Evolutionary conservation across 306 rosid species (phyloP).

Genomic region (Sechiopsis laciniata): DNA sequence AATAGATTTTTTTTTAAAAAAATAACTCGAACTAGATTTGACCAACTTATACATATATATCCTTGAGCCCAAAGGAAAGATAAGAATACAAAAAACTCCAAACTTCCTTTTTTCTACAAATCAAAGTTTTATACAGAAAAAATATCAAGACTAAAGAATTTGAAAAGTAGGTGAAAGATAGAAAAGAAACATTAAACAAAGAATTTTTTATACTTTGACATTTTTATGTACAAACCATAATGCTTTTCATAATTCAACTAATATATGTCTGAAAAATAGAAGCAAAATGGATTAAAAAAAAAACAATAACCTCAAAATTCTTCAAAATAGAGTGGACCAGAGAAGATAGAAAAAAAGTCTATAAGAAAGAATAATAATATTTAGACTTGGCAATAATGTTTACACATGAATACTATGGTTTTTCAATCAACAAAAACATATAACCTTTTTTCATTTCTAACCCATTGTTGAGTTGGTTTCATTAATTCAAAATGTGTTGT

Average conservation of each 20-base stretch:
- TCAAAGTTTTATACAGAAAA: neutral
- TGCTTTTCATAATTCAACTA: neutral
- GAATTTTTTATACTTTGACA: neutral
- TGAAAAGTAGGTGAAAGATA: neutral
- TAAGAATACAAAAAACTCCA: neutral
- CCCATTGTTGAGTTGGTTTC: too few species aligned
- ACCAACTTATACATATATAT: neutral
- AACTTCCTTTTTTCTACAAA: neutral
- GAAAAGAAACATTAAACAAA: neutral
- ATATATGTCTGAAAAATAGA: neutral
- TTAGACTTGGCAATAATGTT: neutral
- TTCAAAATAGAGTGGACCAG: neutral
- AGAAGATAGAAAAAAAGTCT: neutral
- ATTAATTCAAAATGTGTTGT: too few species aligned
- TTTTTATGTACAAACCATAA: neutral
- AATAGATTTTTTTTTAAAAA: too few species aligned
- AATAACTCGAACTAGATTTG: neutral
- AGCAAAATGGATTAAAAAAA: neutral
- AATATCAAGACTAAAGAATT: conserved; percentile 1
- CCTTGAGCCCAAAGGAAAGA: neutral
- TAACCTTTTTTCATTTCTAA: too few species aligned
- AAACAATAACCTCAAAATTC: neutral
- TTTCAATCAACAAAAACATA: too few species aligned
- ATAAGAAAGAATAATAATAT: neutral
- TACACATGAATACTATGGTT: neutral